Evolutionary conservation across 2,329 filamentous ascomycete species (phyloP), one percentile per base, ranked within the genome.

Genomic region (Diaporthe capsici): DNA sequence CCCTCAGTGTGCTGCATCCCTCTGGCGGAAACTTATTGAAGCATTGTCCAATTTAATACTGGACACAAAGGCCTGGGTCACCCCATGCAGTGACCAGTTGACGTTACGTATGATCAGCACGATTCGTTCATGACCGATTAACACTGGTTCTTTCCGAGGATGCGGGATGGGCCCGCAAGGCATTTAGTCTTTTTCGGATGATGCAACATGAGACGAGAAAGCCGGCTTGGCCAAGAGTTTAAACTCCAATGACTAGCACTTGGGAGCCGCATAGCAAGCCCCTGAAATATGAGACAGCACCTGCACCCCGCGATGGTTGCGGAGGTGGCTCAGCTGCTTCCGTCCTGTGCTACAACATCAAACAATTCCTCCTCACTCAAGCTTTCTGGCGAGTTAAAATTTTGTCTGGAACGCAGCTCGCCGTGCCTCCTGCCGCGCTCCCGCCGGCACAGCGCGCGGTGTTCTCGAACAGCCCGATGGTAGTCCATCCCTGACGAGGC

Each of bases 111-210:
- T 68, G 65, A 68, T 68, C 65, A 53, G 47, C 65, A 53, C 47
- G 65, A 53, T 28, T 17, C 47, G 65, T 68, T 53, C 63, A 53
- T 53, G 47, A 20, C 47, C 22, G 65, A 53, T 15, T 4, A 28
- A 20, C 31, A 53, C 31, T 53, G 47, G 65, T 68, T 68, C 65
- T 53, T 53, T 17, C 47, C 31, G n/a, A 53, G 15, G 13, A 12
- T 15, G 31, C 34, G 65, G 65, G 65, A 39, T 51, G 22, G 65
- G 61, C 3, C 17, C 47, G 42, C 31, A 28, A 25, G 39, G 65
- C 47, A 68, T 53, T 53, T 68, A 68, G 65, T 68, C 65, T 68
- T 68, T 68, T 68, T 53, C 31, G 47, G 31, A 53, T 68, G 47
- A 53, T 53, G 65, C 47, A 39, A 68, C 44, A 68, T 68, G 65